phyloP scores from a whole-genome alignment of 176 grass and related monocot species.

The Bonia amplexicaulis region DNA sequence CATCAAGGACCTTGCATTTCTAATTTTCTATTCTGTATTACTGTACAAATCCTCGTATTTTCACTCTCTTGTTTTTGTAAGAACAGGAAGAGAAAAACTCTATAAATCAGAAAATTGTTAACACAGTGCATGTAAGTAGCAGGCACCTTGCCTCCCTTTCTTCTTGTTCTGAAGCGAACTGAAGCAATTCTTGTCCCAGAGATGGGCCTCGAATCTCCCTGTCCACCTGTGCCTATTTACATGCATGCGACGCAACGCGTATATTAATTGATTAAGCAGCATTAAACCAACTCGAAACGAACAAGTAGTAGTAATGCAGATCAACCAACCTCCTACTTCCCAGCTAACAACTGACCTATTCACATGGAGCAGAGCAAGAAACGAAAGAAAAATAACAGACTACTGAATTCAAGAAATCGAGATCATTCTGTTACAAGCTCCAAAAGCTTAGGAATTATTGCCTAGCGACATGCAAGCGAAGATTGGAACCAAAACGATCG shows the following conservation, averaged over 20 bases:
- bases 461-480: slow-evolving; percentile 3
- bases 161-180: slow-evolving; percentile 74
- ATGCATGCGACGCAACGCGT: slow-evolving; percentile 41
- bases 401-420: background rate
- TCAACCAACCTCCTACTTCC: slow-evolving; percentile 40
- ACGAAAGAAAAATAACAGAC: background rate
- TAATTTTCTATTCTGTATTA: background rate
- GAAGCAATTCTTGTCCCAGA: slow-evolving; percentile 95
- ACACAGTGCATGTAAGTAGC: background rate
- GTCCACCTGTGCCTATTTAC: slow-evolving; percentile 81
- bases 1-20: slow-evolving; percentile 8
- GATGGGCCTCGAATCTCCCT: slow-evolving; percentile 87
- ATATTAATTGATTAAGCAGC: slow-evolving; percentile 2
- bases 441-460: background rate
- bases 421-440: background rate
- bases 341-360: background rate
- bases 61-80: background rate
- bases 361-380: background rate
- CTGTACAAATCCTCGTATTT: slow-evolving; percentile 21
- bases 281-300: background rate
- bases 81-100: background rate
- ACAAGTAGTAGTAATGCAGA: slow-evolving; percentile 5
- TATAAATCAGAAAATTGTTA: background rate
- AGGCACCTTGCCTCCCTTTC: slow-evolving; percentile 90
- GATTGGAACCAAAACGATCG: background rate